These are phyloP conservation scores for Helotiales sp. DNA, from an alignment of 2,329 filamentous ascomycete genomes.

Conservation along the genomic window DNA sequence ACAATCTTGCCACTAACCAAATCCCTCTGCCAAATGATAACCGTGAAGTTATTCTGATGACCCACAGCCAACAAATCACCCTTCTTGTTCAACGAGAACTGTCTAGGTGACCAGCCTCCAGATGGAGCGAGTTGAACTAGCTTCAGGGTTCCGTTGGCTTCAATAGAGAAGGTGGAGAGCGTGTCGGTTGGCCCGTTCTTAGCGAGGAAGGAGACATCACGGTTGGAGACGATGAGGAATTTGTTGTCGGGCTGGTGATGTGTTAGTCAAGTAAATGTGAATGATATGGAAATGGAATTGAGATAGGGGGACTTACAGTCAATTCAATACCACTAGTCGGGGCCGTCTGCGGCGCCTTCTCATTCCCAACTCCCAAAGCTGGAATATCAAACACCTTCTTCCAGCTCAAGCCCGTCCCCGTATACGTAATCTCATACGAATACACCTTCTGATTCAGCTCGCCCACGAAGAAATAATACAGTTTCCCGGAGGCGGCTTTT, in stretches of 20 bases:
- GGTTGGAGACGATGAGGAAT: slow-evolving; percentile 28
- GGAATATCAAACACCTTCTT: slow-evolving; percentile 23
- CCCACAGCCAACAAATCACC: slow-evolving; percentile 51
- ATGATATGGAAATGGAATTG: not conserved
- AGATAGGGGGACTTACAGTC: slow-evolving; percentile 11
- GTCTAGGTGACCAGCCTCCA: slow-evolving; percentile 51
- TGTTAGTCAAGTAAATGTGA: no score
- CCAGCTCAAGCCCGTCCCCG: slow-evolving; percentile 7
- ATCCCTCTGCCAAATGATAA: slow-evolving; percentile 49
- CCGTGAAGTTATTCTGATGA: slow-evolving; percentile 46
- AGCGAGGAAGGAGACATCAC: slow-evolving; percentile 23
- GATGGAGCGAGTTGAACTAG: slow-evolving; percentile 50
- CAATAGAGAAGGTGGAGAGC: slow-evolving; percentile 47
- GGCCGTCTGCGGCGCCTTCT: slow-evolving; percentile 16
- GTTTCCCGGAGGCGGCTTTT: slow-evolving; percentile 17
- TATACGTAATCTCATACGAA: slow-evolving; percentile 36
- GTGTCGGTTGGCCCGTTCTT: slow-evolving; percentile 43
- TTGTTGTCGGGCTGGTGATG: slow-evolving; percentile 26
- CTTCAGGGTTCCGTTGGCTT: slow-evolving; percentile 45
- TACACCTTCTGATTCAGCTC: slow-evolving; percentile 51
- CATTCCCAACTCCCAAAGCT: slow-evolving; percentile 16
- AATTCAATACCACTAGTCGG: slow-evolving; percentile 19
- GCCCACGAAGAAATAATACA: slow-evolving; percentile 49
- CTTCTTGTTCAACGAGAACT: slow-evolving; percentile 50
- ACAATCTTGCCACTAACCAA: slow-evolving; percentile 47